Evolutionary conservation across 495 filamentous ascomycete species (phyloP).

Genomic region (Corynascus novoguineensis): DNA sequence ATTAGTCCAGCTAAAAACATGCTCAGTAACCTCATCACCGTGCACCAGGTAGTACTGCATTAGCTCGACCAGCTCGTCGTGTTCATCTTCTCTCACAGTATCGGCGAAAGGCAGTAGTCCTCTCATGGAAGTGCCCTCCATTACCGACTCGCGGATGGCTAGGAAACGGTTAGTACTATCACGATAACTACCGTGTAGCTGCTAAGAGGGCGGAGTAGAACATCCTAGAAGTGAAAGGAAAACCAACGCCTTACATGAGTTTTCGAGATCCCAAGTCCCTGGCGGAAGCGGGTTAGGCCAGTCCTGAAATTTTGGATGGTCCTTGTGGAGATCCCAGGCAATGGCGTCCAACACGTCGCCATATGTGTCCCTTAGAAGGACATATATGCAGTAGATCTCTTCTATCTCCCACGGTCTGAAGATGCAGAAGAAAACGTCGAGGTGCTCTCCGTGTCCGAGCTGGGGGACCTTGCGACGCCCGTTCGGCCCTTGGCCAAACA

Average conservation of each 20-base stretch:
- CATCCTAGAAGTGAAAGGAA: background rate
- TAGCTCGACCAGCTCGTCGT: conserved; percentile 3
- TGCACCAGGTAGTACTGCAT: conserved; percentile 4
- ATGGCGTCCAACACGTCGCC: background rate
- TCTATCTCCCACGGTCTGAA: conserved; percentile 22
- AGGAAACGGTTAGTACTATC: background rate
- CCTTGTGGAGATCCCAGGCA: background rate
- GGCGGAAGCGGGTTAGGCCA: background rate
- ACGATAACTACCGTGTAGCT: no score
- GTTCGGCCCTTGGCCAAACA: conserved; percentile 18
- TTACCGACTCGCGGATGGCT: background rate
- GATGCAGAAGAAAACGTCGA: background rate
- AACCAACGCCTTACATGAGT: background rate
- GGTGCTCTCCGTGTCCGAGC: background rate
- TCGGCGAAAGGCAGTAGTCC: conserved; percentile 10
- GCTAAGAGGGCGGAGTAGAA: no score
- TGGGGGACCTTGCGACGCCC: background rate
- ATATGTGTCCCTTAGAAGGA: background rate
- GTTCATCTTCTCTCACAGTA: conserved; percentile 4
- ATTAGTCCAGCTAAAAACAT: conserved; percentile 7
- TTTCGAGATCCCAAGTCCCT: background rate
- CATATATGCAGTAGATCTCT: conserved; percentile 4
- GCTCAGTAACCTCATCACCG: background rate
- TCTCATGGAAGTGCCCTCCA: background rate
- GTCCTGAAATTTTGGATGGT: conserved; percentile 2